These are phyloP conservation scores for Fraxinus dipetala DNA, from an alignment of 305 asterid species.

Conservation along the genomic window DNA sequence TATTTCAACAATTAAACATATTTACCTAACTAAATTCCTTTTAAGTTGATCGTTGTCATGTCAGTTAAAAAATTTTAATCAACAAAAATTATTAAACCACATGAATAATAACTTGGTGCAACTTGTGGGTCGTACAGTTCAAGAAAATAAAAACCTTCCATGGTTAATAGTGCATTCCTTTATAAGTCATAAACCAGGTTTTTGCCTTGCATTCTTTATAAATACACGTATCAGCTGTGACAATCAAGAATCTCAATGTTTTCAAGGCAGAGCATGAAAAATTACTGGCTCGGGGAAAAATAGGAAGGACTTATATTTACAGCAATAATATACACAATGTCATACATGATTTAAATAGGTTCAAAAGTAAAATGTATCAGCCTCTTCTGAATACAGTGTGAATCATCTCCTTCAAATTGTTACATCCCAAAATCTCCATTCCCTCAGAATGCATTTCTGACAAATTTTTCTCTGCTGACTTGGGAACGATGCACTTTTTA, in stretches of 20 bases:
- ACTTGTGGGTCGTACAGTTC: background rate
- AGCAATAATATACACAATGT: background rate
- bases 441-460: constrained; percentile 35
- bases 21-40: background rate
- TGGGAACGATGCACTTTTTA: constrained; percentile 66
- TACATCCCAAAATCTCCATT: constrained; percentile 67
- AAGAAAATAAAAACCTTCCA: background rate
- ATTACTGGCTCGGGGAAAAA: background rate
- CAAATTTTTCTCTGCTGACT: constrained; percentile 48
- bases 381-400: constrained; percentile 47
- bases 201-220: background rate
- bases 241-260: background rate
- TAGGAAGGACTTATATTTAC: background rate
- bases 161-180: background rate
- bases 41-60: background rate
- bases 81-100: background rate
- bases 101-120: background rate
- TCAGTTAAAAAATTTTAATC: background rate
- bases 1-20: background rate
- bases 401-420: constrained; percentile 82
- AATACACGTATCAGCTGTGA: background rate
- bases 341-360: background rate
- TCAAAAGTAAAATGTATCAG: background rate
- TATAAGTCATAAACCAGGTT: background rate
- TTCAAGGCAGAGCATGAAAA: background rate